Base-by-base conservation (phyloP, 192 early-diverging fungal genomes). In the Borealophlyctis nickersoniae region DNA sequence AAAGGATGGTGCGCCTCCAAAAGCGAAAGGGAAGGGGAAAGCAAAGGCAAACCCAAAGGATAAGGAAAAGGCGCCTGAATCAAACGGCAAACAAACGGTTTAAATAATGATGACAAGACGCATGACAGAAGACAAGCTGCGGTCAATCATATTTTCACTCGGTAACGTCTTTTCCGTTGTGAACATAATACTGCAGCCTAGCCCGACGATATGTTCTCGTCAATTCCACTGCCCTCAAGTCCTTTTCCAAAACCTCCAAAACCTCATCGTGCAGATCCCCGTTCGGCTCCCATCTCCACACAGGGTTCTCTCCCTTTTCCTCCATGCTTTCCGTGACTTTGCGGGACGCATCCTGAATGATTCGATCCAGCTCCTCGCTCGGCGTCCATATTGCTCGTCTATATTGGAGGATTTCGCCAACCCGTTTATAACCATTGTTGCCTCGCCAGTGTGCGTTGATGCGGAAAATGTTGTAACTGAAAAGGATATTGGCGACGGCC, bases 211-310 rank as follows among this genome's bases (percentile, higher is more conserved):
- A 75, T 5, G 70, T 74, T 33, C 74, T 54, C 11, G 51, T 3
- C 63, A 79, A 61, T 55, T 82, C 81, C 3, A 63, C 60, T 24
- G 63, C 36, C 35, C 71, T 72, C 14, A 77, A 36, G 3, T 82
- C 71, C 63, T 58, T 62, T 32, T 77, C 70, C 36, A 82, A 48
- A 35, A 45, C 30, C n/a, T 63, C 45, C 36, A 80, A 51, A 22
- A 77, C 81, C 27, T 78, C 70, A 57, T 82, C 81, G 49, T 82
- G 77, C 54, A 82, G 34, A 58, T 82, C 81, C 1, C 54, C 52
- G 9, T 39, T 48, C 13, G 56, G 32, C 9, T 54, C 51, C 73
- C 76, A 78, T 49, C 39, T 34, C 71, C 72, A 81, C 16, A 75
- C 63, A 34, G 13, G n/a, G 4, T 24, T 16, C 19, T n/a, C 32